Base-by-base conservation (phyloP, 208 protist species). In the Borovskyia barvae region DNA sequence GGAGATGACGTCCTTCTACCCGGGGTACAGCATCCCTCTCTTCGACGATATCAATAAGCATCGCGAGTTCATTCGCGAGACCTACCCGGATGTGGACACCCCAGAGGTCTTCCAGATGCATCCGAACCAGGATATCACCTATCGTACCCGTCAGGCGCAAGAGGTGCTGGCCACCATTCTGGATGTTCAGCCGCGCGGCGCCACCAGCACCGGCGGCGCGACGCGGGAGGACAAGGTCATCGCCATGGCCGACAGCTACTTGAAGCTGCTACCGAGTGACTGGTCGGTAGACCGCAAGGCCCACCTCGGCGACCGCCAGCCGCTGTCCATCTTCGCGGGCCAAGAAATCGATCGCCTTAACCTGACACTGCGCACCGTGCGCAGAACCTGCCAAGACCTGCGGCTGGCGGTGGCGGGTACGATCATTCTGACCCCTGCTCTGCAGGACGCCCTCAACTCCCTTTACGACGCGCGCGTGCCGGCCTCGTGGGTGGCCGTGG, bases 21-120 rank as follows among this genome's bases (percentile, higher is more conserved):
- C 81, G 14, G 62, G 71, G 59, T 96, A 97, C 62, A 77, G 74
- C 42, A 97, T 97, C 39, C 92, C 92, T 5, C 72, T 90, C 37
- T 95, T 95, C 70, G 92, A 97, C 72, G 92, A 97, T 57, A 96
- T 96, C 72, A 92, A 93, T 68, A 87, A 86, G 57, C 90, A 96
- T 68, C 82, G 90, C 39, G 91, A 97, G 40, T 97, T 95, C 56
- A 90, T 97, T 57, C 82, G 97, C 35, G 90, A 97, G 56, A 87
- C 80, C n/a, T 90, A 99, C 63, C 96, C 97, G 14, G 85, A 92
- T 35, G 90, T 96, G 43, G 98, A 99, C 86, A 84, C 80, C 14
- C 97, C 98, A 6, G 94, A 98, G 74, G 91, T 99, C 39, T 99
- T 99, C 72, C 97, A 97, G 40, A 92, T 99, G 76, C 96, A 99